phyloP scores from a whole-genome alignment of 2,329 filamentous ascomycete genomes.

The Tolypocladium cylindrosporum region DNA sequence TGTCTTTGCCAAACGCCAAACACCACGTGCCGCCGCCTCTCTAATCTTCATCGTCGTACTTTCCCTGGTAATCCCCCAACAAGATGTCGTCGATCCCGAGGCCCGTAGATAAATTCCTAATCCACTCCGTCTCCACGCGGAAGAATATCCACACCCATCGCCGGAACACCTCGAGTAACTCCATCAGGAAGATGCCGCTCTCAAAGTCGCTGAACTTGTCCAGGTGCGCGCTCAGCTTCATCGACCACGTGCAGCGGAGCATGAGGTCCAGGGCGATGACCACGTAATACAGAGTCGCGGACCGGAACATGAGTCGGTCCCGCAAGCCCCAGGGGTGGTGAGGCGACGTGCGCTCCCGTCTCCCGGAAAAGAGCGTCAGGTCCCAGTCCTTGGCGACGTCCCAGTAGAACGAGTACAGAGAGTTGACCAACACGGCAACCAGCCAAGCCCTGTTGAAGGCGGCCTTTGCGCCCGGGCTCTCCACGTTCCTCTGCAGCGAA shows the following conservation, averaged over 20 bases:
- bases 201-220: conserved; percentile 82
- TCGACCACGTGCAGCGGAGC: conserved; percentile 81
- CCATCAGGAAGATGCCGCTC: conserved; percentile 77
- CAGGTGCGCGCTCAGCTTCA: conserved; percentile 75
- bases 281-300: conserved; percentile 67
- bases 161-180: conserved; percentile 76
- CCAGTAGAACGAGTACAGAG: conserved; percentile 96
- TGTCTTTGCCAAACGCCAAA: neutral
- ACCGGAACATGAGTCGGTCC: conserved; percentile 60
- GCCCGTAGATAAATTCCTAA: conserved; percentile 44
- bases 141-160: conserved; percentile 98
- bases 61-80: conserved; percentile 60
- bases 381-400: conserved; percentile 97
- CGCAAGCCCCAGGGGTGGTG: conserved; percentile 72
- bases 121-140: conserved; percentile 88
- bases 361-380: conserved; percentile 63
- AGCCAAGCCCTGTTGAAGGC: conserved; percentile 54
- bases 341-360: conserved; percentile 44
- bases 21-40: neutral
- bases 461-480: conserved; percentile 26
- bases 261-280: conserved; percentile 71
- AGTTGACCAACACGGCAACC: conserved; percentile 68
- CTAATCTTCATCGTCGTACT: conserved; percentile 35
- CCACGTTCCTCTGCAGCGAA: conserved; percentile 58
- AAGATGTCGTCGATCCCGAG: conserved; percentile 60